These are phyloP conservation scores for Lathyrus tuberosus DNA, from an alignment of 306 rosid species.

Conservation along the genomic window DNA sequence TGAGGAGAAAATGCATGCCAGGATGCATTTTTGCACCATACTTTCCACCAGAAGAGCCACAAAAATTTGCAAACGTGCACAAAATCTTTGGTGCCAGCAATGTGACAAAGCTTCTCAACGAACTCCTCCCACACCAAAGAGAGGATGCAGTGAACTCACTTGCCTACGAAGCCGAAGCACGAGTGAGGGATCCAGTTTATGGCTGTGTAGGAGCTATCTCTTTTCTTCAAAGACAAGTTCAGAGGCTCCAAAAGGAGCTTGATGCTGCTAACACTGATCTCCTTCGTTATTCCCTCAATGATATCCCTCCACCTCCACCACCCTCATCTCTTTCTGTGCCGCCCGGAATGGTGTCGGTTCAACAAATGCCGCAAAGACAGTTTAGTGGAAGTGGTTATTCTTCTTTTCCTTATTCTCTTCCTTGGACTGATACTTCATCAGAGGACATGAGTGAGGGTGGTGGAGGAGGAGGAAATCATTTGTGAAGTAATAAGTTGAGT, in stretches of 20 bases:
- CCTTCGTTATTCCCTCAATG: slow-evolving; percentile 72
- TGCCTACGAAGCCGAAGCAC: slow-evolving; percentile 95
- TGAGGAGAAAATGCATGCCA: slow-evolving; percentile 91
- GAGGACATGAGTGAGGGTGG: slow-evolving; percentile 58
- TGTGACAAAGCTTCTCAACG: slow-evolving; percentile 93
- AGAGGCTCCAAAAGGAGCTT: slow-evolving; percentile 91
- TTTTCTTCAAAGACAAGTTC: slow-evolving; percentile 90
- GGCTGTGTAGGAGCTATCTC: slow-evolving; percentile 98
- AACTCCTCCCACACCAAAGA: slow-evolving; percentile 87
- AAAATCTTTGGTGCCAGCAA: slow-evolving; percentile 97
- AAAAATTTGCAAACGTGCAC: slow-evolving; percentile 93
- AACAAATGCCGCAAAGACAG: slow-evolving; percentile 39
- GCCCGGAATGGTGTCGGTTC: slow-evolving; percentile 42
- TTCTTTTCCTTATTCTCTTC: slow-evolving; percentile 63
- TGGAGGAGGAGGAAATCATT: slow-evolving; percentile 50
- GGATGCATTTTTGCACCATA: slow-evolving; percentile 97
- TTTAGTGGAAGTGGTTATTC: slow-evolving; percentile 44
- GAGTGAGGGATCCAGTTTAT: slow-evolving; percentile 90
- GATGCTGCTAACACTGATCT: slow-evolving; percentile 86
- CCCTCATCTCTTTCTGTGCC: slow-evolving; percentile 38
- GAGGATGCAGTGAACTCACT: slow-evolving; percentile 97
- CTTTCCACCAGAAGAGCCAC: slow-evolving; percentile 99
- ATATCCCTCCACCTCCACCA: slow-evolving; percentile 44
- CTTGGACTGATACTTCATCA: slow-evolving; percentile 63
- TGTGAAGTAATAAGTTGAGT: slow-evolving; percentile 43